Evolutionary conservation across 2,329 filamentous ascomycete genomes (phyloP), one percentile per base, ranked within the genome.

Genomic region (Pseudovirgaria hyperparasitica): DNA sequence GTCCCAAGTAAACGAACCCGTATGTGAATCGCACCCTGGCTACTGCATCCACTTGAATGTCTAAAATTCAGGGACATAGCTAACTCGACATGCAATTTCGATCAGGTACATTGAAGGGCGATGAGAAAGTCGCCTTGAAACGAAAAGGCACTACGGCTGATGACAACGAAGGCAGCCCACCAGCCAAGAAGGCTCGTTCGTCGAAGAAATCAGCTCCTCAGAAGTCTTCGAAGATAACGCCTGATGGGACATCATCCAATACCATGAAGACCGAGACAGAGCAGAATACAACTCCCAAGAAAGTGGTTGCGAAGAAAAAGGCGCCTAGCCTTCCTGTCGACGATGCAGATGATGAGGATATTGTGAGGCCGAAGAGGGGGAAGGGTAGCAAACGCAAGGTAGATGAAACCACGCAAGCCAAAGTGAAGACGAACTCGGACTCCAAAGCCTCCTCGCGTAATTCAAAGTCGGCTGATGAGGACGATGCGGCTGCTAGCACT

Each of bases 401-500:
- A n/a, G 31, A 40, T n/a, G 36, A 37, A 26, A 40, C 43, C 13
- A 43, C 48, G 4, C 38, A 35, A 14, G 34, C 32, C 31, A 16
- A 38, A 34, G 21, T 38, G 43, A 9, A 40, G 39, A 26, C 36
- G 39, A 24, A 48, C 42, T 34, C 45, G 43, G 32, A 39, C 13
- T 44, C 26, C 14, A 42, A 54, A 26, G 37, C 36, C 14, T 42
- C 50, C n/a, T 11, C 14, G 9, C 30, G 24, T 26, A 34, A 21
- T 22, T 18, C 5, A 22, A 23, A 23, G 11, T 13, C 10, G 11
- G 14, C 9, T 15, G 26, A 23, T 10, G 25, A 35, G 18, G 31
- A 34, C 17, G 37, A 32, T n/a, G n/a, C n/a, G n/a, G n/a, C n/a
- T n/a, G n/a, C n/a, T n/a, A n/a, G n/a, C n/a, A n/a, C 19, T 9